A percentile compares a stretch with the other conserved stretches of the same genome.
These are phyloP conservation scores for Passalora sequoiae DNA, from an alignment of 2,329 filamentous ascomycete species.

Conservation along the genomic window DNA sequence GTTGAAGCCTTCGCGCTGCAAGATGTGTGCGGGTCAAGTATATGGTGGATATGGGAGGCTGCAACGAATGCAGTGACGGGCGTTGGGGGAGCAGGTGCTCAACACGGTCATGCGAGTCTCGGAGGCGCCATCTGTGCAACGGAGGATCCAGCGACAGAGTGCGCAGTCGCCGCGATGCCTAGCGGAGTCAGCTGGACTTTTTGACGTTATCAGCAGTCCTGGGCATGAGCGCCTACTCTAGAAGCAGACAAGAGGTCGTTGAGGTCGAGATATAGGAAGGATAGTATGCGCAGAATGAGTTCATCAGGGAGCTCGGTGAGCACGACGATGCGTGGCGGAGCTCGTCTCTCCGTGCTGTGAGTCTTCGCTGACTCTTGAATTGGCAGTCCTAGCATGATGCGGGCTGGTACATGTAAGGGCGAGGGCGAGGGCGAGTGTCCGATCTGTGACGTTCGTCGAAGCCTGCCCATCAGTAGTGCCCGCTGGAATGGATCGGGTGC, in stretches of 20 bases:
- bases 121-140: slow-evolving; percentile 59
- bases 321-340: not conserved
- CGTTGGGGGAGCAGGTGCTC: slow-evolving; percentile 53
- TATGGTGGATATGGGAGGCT: slow-evolving; percentile 60
- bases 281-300: slow-evolving; percentile 42
- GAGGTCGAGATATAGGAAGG: slow-evolving; percentile 43
- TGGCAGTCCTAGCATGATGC: too few species aligned
- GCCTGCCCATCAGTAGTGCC: too few species aligned
- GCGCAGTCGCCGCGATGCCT: slow-evolving; percentile 61
- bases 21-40: slow-evolving; percentile 63
- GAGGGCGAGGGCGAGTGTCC: too few species aligned
- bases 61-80: slow-evolving; percentile 54
- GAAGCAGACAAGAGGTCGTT: slow-evolving; percentile 43
- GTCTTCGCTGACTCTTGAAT: too few species aligned
- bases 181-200: slow-evolving; percentile 13
- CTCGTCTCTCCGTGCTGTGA: not conserved
- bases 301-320: slow-evolving; percentile 36
- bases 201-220: not conserved
- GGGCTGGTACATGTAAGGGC: too few species aligned
- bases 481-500: too few species aligned
- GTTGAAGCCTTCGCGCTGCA: slow-evolving; percentile 58
- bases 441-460: too few species aligned
- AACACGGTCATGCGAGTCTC: slow-evolving; percentile 51
- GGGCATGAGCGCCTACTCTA: slow-evolving; percentile 30
- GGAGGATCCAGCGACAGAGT: slow-evolving; percentile 60